These are phyloP conservation scores for Heritiera littoralis DNA, from an alignment of 345 rosid species.

Conservation along the genomic window DNA sequence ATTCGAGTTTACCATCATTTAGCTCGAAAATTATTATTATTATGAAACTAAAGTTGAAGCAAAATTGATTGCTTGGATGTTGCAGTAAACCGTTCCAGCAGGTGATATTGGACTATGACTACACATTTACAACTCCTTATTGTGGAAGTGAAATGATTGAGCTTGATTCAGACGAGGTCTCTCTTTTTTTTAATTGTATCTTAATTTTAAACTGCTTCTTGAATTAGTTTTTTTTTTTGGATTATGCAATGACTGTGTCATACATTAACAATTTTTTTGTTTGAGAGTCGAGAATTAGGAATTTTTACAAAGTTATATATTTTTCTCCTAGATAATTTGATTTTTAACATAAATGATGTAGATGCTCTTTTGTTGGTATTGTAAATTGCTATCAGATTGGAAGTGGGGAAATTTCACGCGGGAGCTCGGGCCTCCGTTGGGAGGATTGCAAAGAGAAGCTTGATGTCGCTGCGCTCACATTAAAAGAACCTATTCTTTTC, in stretches of 20 bases:
- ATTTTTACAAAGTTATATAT: background rate
- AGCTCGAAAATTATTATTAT: background rate
- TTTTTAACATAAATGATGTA: background rate
- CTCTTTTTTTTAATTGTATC: background rate
- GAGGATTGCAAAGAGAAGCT: slow-evolving; percentile 77
- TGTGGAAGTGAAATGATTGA: slow-evolving; percentile 71
- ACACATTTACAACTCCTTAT: slow-evolving; percentile 94
- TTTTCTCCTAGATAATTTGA: background rate
- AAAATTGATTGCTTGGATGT: slow-evolving; percentile 3
- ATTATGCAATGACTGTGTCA: background rate
- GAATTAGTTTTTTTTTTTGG: background rate
- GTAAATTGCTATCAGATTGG: slow-evolving; percentile 38
- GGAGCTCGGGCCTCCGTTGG: slow-evolving; percentile 53
- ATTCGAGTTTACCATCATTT: background rate
- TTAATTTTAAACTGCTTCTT: background rate
- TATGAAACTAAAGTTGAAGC: background rate
- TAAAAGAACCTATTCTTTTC: slow-evolving; percentile 95
- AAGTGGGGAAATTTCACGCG: slow-evolving; percentile 27
- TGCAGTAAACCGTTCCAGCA: slow-evolving; percentile 89
- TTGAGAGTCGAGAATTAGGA: slow-evolving; percentile 2
- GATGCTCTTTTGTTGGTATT: slow-evolving; percentile 16
- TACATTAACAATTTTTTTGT: background rate
- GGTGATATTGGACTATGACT: slow-evolving; percentile 96
- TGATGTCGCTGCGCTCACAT: slow-evolving; percentile 70
- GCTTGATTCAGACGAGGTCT: slow-evolving; percentile 47